Conservation (phyloP, 179 eudicot species). For the Silene coronaria region DNA sequence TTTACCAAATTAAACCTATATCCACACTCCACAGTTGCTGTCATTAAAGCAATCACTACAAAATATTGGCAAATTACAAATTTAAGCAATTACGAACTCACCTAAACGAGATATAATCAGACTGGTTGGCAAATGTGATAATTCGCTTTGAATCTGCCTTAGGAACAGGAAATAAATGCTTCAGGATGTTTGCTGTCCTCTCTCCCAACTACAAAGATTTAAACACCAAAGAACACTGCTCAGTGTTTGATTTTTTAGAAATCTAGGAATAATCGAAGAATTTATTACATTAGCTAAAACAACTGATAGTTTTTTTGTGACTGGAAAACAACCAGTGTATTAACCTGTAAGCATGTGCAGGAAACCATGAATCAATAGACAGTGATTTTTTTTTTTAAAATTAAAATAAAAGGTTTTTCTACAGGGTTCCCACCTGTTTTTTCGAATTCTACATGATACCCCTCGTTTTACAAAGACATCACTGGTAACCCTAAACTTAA, state of each 20-base stretch:
- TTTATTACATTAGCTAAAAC: neutral
- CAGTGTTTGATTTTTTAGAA: constrained; percentile 2
- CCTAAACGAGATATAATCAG: constrained; percentile 95
- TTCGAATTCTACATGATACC: too few species aligned
- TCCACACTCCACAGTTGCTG: neutral
- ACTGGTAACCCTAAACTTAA: too few species aligned
- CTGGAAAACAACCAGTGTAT: neutral
- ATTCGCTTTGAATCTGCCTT: constrained; percentile 94
- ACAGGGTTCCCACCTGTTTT: too few species aligned
- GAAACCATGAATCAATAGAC: neutral
- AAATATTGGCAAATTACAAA: neutral
- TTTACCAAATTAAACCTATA: neutral
- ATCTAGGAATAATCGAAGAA: neutral
- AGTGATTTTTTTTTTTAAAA: too few species aligned
- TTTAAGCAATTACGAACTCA: constrained; percentile 24
- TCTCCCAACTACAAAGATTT: constrained; percentile 52
- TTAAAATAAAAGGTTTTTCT: too few species aligned
- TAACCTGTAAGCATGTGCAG: neutral
- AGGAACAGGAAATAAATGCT: constrained; percentile 91
- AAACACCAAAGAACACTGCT: neutral
- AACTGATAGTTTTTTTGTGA: neutral
- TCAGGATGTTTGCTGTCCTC: constrained; percentile 72
- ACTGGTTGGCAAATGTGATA: constrained; percentile 80
- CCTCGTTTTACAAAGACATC: too few species aligned
- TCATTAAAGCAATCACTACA: constrained; percentile 1